Evolutionary conservation across 2,329 filamentous ascomycete species (phyloP).

Genomic region (Thielaviopsis cerberus): DNA sequence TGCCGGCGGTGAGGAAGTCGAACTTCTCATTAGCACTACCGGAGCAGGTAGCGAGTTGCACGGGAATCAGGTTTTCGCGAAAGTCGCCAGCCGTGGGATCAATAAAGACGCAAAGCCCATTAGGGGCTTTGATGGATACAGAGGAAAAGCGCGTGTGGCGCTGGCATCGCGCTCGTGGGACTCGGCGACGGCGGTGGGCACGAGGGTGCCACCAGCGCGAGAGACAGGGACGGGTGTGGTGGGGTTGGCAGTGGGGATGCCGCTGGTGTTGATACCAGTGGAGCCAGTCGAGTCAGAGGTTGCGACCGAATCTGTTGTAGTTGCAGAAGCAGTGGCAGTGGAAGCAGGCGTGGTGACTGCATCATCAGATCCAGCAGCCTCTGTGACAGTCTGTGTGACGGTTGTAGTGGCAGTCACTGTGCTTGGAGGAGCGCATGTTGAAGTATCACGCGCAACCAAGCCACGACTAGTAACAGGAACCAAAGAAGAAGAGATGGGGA

Average conservation of each 20-base stretch:
- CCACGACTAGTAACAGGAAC: neutral
- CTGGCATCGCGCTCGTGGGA: slow-evolving; percentile 28
- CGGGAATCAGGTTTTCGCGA: slow-evolving; percentile 33
- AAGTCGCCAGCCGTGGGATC: slow-evolving; percentile 35
- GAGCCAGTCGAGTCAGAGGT: slow-evolving; percentile 3
- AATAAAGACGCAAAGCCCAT: slow-evolving; percentile 32
- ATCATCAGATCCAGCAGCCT: neutral
- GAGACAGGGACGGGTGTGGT: slow-evolving; percentile 29
- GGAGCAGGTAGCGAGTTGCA: slow-evolving; percentile 26
- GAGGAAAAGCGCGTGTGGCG: slow-evolving; percentile 27
- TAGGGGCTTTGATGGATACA: slow-evolving; percentile 27
- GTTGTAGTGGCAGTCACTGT: slow-evolving; percentile 1
- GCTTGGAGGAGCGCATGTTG: neutral
- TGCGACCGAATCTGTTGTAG: neutral
- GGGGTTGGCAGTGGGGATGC: slow-evolving; percentile 21
- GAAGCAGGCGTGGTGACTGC: neutral
- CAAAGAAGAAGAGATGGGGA: neutral
- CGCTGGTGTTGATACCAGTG: slow-evolving; percentile 11
- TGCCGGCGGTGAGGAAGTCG: slow-evolving; percentile 30
- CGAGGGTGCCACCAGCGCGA: slow-evolving; percentile 29
- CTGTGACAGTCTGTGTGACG: slow-evolving; percentile 2
- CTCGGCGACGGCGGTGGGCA: slow-evolving; percentile 31
- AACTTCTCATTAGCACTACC: slow-evolving; percentile 29
- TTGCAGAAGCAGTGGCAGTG: neutral
- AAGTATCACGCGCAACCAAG: neutral